Conservation (phyloP, 345 rosid species). For the Euphorbia tirucalli region DNA sequence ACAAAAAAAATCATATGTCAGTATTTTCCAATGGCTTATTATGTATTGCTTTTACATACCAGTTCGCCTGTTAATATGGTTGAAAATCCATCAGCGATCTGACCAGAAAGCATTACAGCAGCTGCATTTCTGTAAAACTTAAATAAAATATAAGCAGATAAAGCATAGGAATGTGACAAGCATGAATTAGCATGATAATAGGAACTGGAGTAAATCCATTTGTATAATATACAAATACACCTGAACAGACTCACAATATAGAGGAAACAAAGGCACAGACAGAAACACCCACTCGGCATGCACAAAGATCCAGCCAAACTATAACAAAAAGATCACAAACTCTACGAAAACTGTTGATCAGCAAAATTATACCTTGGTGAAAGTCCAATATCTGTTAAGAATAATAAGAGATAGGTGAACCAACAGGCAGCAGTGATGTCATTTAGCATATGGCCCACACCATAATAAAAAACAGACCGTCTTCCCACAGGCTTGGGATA, state of each 20-base stretch:
- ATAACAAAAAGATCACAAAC: background rate
- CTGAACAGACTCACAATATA: background rate
- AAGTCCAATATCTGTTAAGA: slow-evolving; percentile 85
- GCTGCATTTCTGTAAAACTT: slow-evolving; percentile 68
- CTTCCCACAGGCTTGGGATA: slow-evolving; percentile 61
- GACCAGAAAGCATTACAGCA: slow-evolving; percentile 86
- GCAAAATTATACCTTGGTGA: slow-evolving; percentile 56
- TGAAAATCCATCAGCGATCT: slow-evolving; percentile 87
- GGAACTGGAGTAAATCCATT: background rate
- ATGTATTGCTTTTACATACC: slow-evolving; percentile 37
- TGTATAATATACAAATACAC: background rate
- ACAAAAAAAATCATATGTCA: background rate
- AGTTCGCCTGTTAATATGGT: slow-evolving; percentile 82
- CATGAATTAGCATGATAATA: background rate
- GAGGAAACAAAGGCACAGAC: background rate
- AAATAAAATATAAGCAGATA: background rate
- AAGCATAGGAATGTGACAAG: background rate
- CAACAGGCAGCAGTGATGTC: slow-evolving; percentile 96
- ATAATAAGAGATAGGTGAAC: slow-evolving; percentile 90
- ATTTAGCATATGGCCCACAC: slow-evolving; percentile 93
- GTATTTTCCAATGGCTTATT: background rate
- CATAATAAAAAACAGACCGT: slow-evolving; percentile 70
- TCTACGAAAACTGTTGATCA: background rate
- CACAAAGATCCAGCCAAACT: background rate
- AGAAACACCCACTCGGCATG: background rate